Evolutionary conservation across 305 asterid genomes (phyloP), one percentile per base, ranked within the genome.

Genomic region (Caryopteris hybrid): DNA sequence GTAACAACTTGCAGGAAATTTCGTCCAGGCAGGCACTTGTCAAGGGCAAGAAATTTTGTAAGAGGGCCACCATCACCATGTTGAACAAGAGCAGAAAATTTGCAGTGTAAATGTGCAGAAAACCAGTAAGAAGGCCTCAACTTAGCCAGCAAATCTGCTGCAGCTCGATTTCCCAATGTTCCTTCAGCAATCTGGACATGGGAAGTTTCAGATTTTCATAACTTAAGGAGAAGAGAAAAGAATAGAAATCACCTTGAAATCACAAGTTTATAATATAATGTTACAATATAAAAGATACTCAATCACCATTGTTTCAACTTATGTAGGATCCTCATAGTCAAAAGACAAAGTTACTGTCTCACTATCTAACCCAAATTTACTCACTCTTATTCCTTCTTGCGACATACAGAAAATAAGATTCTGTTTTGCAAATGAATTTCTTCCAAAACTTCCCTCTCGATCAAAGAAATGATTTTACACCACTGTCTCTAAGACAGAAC

Each of bases 41-140:
- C 97, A 16, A 94, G 98, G 7, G 98, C 96, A 61, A 94, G 99
- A 79, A 94, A 94, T 64, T 89, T 91, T 51, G 99, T 94, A 66
- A 75, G 61, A 79, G 82, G 81, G 61, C 96, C 93, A 69, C 68
- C 76, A 23, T 83, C 86, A 51, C 86, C 91, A 68, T 94, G 99
- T 80, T 89, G 92, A 71, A 89, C 96, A 67, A 89, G 80, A 75
- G 98, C 98, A 73, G 99, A 77, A 75, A 94, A 91, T 83, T 94
- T 89, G 90, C 97, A 94, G 79, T 94, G 99, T 75, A 94, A 73
- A 81, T 94, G 99, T 14, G 98, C 99, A 58, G 99, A 83, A 80
- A 94, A 91, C 97, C 97, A 94, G 79, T 87, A 80, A 61, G 83
- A 73, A 57, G 99, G 98, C 76, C 64, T 94, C 88, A 94, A 81